A percentile compares a stretch with the other conserved stretches of the same genome.
Evolutionary conservation across 1,139 yeast genomes (phyloP).

Genomic region (Scheffersomyces parashehatae): DNA sequence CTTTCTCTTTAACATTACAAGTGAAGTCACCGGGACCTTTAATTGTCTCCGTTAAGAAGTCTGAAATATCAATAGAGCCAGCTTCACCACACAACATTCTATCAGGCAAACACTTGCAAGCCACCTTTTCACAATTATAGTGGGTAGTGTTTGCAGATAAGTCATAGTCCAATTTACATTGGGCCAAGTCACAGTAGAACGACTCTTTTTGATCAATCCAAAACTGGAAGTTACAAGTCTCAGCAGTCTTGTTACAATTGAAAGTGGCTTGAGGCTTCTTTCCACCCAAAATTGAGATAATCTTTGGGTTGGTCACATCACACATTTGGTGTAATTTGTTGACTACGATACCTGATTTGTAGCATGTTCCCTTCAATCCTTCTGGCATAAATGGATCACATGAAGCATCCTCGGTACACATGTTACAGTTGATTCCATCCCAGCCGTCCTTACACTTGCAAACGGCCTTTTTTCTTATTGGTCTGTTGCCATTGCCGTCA

Average conservation of each 20-base stretch:
- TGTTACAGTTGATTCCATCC: constrained; percentile 91
- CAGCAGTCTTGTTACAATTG: constrained; percentile 71
- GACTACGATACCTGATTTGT: constrained; percentile 82
- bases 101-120: constrained; percentile 87
- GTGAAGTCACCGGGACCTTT: constrained; percentile 90
- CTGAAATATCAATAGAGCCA: constrained; percentile 93
- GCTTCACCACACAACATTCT: constrained; percentile 91
- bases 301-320: constrained; percentile 88
- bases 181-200: constrained; percentile 79
- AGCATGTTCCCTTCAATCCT: constrained; percentile 85
- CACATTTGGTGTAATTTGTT: constrained; percentile 87
- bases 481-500: constrained; percentile 63
- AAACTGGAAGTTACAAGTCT: constrained; percentile 82
- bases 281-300: constrained; percentile 75
- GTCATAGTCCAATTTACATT: constrained; percentile 71
- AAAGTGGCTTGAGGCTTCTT: constrained; percentile 90
- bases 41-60: constrained; percentile 86
- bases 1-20: constrained; percentile 62
- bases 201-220: constrained; percentile 93
- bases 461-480: constrained; percentile 49
- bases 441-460: constrained; percentile 86
- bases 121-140: constrained; percentile 73
- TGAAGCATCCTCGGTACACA: constrained; percentile 68
- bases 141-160: constrained; percentile 65
- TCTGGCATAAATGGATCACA: constrained; percentile 91